Evolutionary conservation across 805 yeast genomes (phyloP).

Genomic region (Pichia thaimueangensis): DNA sequence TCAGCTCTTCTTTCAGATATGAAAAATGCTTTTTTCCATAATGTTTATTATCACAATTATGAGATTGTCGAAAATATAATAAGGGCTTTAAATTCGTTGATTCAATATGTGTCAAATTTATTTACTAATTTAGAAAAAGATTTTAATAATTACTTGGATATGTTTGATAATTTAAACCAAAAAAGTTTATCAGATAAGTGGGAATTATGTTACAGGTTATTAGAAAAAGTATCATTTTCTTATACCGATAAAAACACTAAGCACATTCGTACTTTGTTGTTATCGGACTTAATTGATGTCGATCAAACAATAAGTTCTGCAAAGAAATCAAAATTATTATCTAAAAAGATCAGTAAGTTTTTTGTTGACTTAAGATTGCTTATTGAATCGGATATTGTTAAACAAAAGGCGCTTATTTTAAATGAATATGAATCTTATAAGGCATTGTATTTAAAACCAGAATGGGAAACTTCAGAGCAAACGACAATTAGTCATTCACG

Average conservation of each 20-base stretch:
- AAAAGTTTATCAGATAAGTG: slow-evolving; percentile 40
- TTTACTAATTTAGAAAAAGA: slow-evolving; percentile 35
- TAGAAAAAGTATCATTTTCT: slow-evolving; percentile 24
- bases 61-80: slow-evolving; percentile 38
- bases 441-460: slow-evolving; percentile 28
- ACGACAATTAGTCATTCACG: slow-evolving; percentile 19
- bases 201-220: slow-evolving; percentile 28
- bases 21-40: slow-evolving; percentile 23
- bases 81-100: slow-evolving; percentile 42
- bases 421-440: slow-evolving; percentile 36
- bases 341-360: slow-evolving; percentile 16
- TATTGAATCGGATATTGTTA: slow-evolving; percentile 33
- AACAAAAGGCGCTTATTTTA: slow-evolving; percentile 33
- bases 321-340: slow-evolving; percentile 21
- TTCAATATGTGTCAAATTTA: slow-evolving; percentile 45
- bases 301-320: slow-evolving; percentile 30
- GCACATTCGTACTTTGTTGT: slow-evolving; percentile 14
- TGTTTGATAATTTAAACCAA: slow-evolving; percentile 31
- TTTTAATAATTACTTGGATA: slow-evolving; percentile 33
- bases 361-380: slow-evolving; percentile 28
- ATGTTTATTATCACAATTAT: slow-evolving; percentile 17
- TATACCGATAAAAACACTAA: slow-evolving; percentile 14
- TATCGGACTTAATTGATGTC: slow-evolving; percentile 32
- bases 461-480: slow-evolving; percentile 10
- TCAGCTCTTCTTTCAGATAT: slow-evolving; percentile 32